phyloP scores from a whole-genome alignment of 306 rosid species.

The Mimosa bimucronata region DNA sequence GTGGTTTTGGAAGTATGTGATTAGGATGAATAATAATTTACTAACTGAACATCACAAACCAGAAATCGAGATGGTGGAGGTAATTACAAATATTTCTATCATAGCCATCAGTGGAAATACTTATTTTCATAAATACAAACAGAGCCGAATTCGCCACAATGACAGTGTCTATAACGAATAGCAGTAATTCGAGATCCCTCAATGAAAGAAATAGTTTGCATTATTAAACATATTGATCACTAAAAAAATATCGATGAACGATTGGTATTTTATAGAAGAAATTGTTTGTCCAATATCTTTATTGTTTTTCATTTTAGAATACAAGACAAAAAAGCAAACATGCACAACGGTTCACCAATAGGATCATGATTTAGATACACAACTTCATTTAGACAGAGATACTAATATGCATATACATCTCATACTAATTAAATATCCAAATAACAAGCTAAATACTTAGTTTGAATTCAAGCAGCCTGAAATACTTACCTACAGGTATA shows the following conservation, averaged over 20 bases:
- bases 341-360: constrained; percentile 5
- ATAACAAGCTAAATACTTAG: constrained; percentile 8
- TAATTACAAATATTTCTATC: constrained; percentile 1
- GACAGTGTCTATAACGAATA: not conserved
- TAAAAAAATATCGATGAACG: constrained; percentile 17
- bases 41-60: constrained; percentile 21
- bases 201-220: constrained; percentile 15
- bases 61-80: not conserved
- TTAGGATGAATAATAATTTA: constrained; percentile 19
- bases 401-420: not conserved
- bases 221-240: constrained; percentile 8
- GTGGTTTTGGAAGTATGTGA: constrained; percentile 30
- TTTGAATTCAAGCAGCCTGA: constrained; percentile 19
- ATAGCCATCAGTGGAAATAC: not conserved
- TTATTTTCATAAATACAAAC: constrained; percentile 29
- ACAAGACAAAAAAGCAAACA: not conserved
- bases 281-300: not conserved
- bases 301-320: not conserved
- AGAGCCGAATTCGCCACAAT: not conserved
- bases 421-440: not conserved
- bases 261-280: not conserved
- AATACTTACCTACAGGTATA: constrained; percentile 74
- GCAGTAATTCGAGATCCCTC: constrained; percentile 15
- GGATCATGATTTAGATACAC: not conserved
- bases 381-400: constrained; percentile 3